Base-by-base conservation (phyloP, 148 eudicot genomes). In the Pharnaceum exiguum region DNA sequence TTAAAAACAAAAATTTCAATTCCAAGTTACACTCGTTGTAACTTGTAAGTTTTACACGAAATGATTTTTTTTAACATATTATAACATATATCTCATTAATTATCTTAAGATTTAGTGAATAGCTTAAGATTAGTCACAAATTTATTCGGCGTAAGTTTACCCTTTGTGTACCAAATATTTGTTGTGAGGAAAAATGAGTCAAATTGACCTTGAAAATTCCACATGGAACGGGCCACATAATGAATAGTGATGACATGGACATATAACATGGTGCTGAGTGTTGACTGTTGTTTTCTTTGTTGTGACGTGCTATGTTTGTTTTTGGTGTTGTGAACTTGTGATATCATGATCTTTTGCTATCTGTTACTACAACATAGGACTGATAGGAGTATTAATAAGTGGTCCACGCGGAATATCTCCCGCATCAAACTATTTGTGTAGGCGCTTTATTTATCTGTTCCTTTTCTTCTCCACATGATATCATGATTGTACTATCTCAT, bases 241-340 rank as follows among this genome's bases (percentile, higher is more conserved):
- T 28, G 62, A 2, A 29, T 17, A 27, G 26, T 18, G 50, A 28
- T 57, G 50, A 57, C 62, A 42, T 57, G 62, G 62, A 57, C 62
- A 42, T 57, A 17, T 42, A 57, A 57, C 62, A 42, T 57, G 62
- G 38, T 28, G 15, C 7, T 51, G 23, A 51, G 31, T 50, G 12
- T 2, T 5, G 15, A 8, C n/a, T 3, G 8, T 24, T 28, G 17
- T 16, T 12, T 7, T 17, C 31, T 16, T 50, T 13, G 3, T 50
- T 24, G 26, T 21, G 5, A n/a, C 19, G 17, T 28, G 55, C n/a
- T 53, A 53, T 29, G 59, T 55, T n/a, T 28, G 33, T n/a, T n/a
- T n/a, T n/a, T n/a, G n/a, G n/a, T n/a, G n/a, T n/a, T n/a, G n/a
- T n/a, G n/a, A n/a, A n/a, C n/a, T n/a, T n/a, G n/a, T n/a, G n/a